Base-by-base conservation (phyloP, 2,329 filamentous ascomycete species). In the Zymoseptoria brevis region DNA sequence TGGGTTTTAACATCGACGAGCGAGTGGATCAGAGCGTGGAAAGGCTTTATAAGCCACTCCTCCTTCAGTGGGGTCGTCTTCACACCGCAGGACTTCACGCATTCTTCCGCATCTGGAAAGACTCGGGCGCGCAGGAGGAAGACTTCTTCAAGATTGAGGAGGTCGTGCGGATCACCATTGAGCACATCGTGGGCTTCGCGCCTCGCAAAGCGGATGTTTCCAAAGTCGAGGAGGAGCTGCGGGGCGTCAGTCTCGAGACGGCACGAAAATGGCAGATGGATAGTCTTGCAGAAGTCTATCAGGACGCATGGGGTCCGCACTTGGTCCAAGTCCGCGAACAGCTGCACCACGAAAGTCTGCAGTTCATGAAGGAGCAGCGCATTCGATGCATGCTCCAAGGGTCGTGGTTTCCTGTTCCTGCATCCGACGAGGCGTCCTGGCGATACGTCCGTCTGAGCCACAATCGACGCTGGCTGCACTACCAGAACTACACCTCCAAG, bases 331-430 rank as follows among this genome's bases (percentile, higher is more conserved):
- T 96, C n/a, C 87, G 91, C 35, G 90, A 96, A 57, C 90, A 96
- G 73, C 81, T 97, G 51, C 88, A 90, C 66, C 86, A 93, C 68
- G 94, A 99, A 74, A 91, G 93, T 9, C 77, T 96, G 57, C 90
- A 96, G 69, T 99, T 99, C 70, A 89, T 97, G 75, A 96, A 96
- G 75, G 94, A 99, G 76, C 94, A 99, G 74, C 86, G 94, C 45
- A 89, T 97, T 62, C 83, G 94, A 57, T 96, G 92, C 71, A 79
- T 99, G 48, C 81, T 97, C 3, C 83, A 90, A 66, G 94, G 94
- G 6, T 86, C 88, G 8, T 99, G 94, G 94, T 99, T 97, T 66
- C 80, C 83, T 75, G 81, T 74, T 74, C 81, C 75, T 65, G 77
- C 73, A 69, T 55, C 54, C 9, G 55, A 61, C 11, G 58, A 59